These are phyloP conservation scores for Exobasidium rhododendri DNA, from an alignment of 1,284 basidiomycete species.

Conservation along the genomic window DNA sequence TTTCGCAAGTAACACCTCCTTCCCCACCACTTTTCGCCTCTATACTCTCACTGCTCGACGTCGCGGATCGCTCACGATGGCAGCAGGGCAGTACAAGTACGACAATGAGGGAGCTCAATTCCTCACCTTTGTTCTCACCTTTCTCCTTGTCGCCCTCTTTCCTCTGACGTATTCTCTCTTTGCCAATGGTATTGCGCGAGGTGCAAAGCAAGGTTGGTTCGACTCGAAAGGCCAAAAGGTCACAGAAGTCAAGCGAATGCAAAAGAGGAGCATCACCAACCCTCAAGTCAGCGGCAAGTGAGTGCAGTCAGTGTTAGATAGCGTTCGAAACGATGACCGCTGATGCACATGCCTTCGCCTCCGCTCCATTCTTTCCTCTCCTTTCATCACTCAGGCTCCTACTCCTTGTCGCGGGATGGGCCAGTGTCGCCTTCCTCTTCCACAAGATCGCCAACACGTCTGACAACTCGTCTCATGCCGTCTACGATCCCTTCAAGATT, in stretches of 20 bases:
- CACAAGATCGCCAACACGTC: slow-evolving; percentile 63
- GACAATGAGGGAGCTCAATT: slow-evolving; percentile 55
- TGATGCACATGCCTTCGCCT: not conserved
- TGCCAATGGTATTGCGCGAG: not conserved
- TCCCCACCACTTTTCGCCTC: too few relatives aligned
- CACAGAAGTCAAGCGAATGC: slow-evolving; percentile 25
- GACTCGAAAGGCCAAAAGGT: slow-evolving; percentile 48
- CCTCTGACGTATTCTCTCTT: slow-evolving; percentile 49
- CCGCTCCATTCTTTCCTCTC: slow-evolving; percentile 14
- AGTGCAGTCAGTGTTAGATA: not conserved
- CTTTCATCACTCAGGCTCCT: slow-evolving; percentile 23
- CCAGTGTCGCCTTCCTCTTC: slow-evolving; percentile 67
- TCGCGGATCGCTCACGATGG: not conserved
- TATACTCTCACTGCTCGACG: too few relatives aligned
- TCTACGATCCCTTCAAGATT: slow-evolving; percentile 91
- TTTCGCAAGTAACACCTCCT: too few relatives aligned
- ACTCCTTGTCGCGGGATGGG: slow-evolving; percentile 70
- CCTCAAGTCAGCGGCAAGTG: slow-evolving; percentile 32
- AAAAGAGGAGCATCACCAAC: slow-evolving; percentile 33
- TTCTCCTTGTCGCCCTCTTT: slow-evolving; percentile 46
- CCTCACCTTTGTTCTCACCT: slow-evolving; percentile 52
- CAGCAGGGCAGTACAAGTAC: slow-evolving; percentile 49
- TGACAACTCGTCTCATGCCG: slow-evolving; percentile 55
- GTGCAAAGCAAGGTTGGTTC: slow-evolving; percentile 38
- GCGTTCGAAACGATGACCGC: too few relatives aligned